phyloP scores from a whole-genome alignment of 495 filamentous ascomycete genomes.

The Penicillium cataractarum region DNA sequence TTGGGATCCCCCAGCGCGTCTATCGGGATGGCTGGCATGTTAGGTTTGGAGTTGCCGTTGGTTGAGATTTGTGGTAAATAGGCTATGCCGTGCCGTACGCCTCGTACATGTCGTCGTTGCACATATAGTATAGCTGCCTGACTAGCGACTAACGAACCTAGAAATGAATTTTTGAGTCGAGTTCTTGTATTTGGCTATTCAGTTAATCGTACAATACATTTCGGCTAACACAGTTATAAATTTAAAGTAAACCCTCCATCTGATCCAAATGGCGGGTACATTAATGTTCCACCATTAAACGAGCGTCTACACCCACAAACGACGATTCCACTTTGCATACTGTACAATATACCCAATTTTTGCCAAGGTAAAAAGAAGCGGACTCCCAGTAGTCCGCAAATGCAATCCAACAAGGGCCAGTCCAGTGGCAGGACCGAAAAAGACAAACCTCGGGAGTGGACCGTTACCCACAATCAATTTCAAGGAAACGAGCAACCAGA shows the following conservation, averaged over 20 bases:
- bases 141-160: neutral
- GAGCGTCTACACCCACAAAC: no score
- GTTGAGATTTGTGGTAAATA: neutral
- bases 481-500: slow-evolving; percentile 21
- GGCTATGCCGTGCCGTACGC: neutral
- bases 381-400: neutral
- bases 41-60: neutral
- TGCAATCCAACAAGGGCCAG: neutral
- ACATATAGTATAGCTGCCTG: neutral
- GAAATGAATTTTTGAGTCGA: neutral
- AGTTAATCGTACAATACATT: no score
- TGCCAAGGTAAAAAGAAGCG: neutral
- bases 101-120: neutral
- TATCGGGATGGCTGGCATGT: slow-evolving; percentile 1
- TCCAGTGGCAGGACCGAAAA: neutral
- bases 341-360: neutral
- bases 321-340: neutral
- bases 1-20: slow-evolving; percentile 8
- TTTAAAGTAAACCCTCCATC: no score
- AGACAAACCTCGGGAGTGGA: neutral
- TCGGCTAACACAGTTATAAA: no score
- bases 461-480: slow-evolving; percentile 20
- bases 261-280: no score
- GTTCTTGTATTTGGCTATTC: neutral
- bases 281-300: no score